phyloP scores from a whole-genome alignment of 202 grass and related monocot species.

The Saccharum hybrid region DNA sequence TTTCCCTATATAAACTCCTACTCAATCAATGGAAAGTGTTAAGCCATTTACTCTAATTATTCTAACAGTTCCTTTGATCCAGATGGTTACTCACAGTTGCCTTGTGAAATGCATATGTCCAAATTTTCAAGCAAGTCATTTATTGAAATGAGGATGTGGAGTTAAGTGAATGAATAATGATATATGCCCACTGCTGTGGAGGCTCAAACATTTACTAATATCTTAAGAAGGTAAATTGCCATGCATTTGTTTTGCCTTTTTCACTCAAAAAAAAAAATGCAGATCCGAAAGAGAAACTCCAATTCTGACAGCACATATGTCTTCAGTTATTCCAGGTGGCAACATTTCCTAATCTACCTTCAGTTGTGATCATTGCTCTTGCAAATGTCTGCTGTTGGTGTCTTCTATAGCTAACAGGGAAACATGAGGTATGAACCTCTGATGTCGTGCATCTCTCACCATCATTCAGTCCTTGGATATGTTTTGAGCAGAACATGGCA shows the following conservation, averaged over 20 bases:
- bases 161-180: neutral
- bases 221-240: neutral
- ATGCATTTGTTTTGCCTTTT: neutral
- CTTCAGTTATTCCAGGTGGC: neutral
- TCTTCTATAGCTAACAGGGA: neutral
- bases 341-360: neutral
- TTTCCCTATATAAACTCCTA: too few relatives aligned
- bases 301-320: neutral
- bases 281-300: neutral
- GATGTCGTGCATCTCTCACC: conserved; percentile 41
- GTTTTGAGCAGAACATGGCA: conserved; percentile 45
- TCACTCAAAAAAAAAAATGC: neutral
- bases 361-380: neutral
- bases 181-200: neutral
- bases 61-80: neutral
- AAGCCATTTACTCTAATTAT: too few relatives aligned
- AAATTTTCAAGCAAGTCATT: neutral
- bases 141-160: neutral
- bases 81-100: neutral
- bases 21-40: too few relatives aligned
- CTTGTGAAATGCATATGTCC: neutral
- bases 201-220: neutral
- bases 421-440: conserved; percentile 26
- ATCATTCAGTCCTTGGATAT: conserved; percentile 20
- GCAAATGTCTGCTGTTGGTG: neutral